Percentiles rank a stretch among this genome's conserved stretches.
Evolutionary conservation across 176 grass and related monocot genomes (phyloP).

Genomic region (Themeda triandra): DNA sequence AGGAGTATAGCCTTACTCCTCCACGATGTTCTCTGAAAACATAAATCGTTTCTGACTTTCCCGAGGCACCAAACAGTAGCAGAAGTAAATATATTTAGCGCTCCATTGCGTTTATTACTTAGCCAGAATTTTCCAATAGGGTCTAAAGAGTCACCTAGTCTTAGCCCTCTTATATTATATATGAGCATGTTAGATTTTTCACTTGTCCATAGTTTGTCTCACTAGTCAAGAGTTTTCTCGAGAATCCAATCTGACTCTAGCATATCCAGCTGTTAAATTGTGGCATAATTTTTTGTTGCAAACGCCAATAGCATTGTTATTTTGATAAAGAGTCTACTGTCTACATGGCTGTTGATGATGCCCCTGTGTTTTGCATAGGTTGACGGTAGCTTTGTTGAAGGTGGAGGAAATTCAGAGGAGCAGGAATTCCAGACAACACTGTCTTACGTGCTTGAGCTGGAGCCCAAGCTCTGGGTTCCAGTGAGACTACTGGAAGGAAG

Average conservation of each 20-base stretch:
- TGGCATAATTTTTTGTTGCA: background rate
- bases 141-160: background rate
- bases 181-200: background rate
- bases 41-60: too few relatives aligned
- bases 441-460: conserved; percentile 69
- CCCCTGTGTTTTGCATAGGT: conserved; percentile 29
- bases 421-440: conserved; percentile 55
- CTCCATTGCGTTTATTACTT: too few relatives aligned
- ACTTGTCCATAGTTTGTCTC: background rate
- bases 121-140: too few relatives aligned
- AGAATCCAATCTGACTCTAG: background rate
- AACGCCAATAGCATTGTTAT: background rate
- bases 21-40: too few relatives aligned
- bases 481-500: conserved; percentile 74
- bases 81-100: too few relatives aligned
- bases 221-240: background rate
- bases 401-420: background rate
- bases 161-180: background rate
- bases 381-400: background rate
- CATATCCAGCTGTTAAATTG: background rate
- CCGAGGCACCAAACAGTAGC: too few relatives aligned
- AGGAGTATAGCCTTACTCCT: too few relatives aligned
- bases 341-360: background rate
- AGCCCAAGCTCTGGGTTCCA: conserved; percentile 86
- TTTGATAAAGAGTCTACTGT: background rate